Conservation (phyloP, 2,329 filamentous ascomycete species). For the Apiospora hydei region DNA sequence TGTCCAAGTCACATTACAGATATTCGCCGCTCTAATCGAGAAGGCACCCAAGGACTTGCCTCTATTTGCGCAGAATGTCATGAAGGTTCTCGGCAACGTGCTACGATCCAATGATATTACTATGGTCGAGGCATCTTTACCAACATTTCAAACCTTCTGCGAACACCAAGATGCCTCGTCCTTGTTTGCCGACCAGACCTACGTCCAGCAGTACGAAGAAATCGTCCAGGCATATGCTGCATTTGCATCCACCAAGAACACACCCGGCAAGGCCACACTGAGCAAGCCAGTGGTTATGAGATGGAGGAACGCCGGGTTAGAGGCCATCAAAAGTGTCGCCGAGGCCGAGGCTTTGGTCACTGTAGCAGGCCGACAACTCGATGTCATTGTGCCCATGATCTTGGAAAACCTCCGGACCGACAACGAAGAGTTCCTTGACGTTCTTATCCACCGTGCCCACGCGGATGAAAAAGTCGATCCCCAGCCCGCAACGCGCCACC, state of each 20-base stretch:
- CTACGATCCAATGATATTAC: constrained; percentile 87
- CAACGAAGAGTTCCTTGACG: constrained; percentile 72
- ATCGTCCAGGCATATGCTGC: constrained; percentile 81
- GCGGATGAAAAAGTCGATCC: constrained; percentile 75
- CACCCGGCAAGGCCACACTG: constrained; percentile 58
- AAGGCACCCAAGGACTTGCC: constrained; percentile 90
- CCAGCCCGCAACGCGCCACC: constrained; percentile 63
- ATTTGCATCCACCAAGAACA: constrained; percentile 73
- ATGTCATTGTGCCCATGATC: constrained; percentile 82
- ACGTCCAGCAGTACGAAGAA: constrained; percentile 81
- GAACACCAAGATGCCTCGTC: constrained; percentile 85
- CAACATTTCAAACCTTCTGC: constrained; percentile 89
- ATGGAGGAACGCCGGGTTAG: constrained; percentile 77
- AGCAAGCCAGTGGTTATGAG: constrained; percentile 80
- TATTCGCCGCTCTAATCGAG: constrained; percentile 89
- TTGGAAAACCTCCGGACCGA: constrained; percentile 86
- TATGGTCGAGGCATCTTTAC: constrained; percentile 89
- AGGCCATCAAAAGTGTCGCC: constrained; percentile 82
- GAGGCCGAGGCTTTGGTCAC: constrained; percentile 80
- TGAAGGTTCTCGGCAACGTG: constrained; percentile 84
- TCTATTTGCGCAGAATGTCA: constrained; percentile 83
- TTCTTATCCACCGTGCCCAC: constrained; percentile 71
- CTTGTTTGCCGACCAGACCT: constrained; percentile 84
- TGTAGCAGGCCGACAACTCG: constrained; percentile 77
- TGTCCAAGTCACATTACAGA: constrained; percentile 93